Base-by-base conservation (phyloP, 352 stramenopile genomes). In the Pythium coloratum region DNA sequence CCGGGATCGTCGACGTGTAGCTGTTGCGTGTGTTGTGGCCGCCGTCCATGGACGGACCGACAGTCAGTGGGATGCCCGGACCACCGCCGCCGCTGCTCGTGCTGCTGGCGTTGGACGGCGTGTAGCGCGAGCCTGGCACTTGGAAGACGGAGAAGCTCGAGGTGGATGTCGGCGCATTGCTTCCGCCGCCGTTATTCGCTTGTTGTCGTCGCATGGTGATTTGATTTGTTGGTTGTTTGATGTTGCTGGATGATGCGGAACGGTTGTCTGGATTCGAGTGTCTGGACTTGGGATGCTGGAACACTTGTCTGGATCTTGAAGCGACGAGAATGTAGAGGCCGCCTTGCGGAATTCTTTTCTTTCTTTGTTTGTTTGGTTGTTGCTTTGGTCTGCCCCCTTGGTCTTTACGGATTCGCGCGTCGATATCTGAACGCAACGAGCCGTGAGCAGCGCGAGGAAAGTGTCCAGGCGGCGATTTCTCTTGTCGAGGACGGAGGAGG, bases 81-180 rank as follows among this genome's bases (percentile, higher is more conserved):
- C 20, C 20, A 5, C 40, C 30, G 13, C 30, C 46, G 13, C 56
- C 34, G 62, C 47, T 49, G 47, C 26, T 32, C 42, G 6, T 59
- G 38, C 54, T 70, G 6, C 67, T 78, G n/a, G 59, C 64, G 24
- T 57, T 70, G 55, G 76, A 78, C 66, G 6, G 60, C 67, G 33
- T 10, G 47, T 50, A 62, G 32, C 59, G 73, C 57, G 70, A 62
- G 26, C 66, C 80, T 9, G 83, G 83, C 33, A 90, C 83, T 70
- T 85, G 83, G 65, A 92, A 92, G 44, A 88, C 76, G 26, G 76
- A 80, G 69, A 92, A 92, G 62, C 72, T 80, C 46, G 72, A 77
- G 63, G 66, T 36, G 16, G 44, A 34, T 44, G 50, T 60, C 26
- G 51, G 24, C 18, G 42, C 36, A 30, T 10, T 47, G 14, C 14